Conservation (phyloP, 2,329 filamentous ascomycete genomes). For the Coleophoma cylindrospora region DNA sequence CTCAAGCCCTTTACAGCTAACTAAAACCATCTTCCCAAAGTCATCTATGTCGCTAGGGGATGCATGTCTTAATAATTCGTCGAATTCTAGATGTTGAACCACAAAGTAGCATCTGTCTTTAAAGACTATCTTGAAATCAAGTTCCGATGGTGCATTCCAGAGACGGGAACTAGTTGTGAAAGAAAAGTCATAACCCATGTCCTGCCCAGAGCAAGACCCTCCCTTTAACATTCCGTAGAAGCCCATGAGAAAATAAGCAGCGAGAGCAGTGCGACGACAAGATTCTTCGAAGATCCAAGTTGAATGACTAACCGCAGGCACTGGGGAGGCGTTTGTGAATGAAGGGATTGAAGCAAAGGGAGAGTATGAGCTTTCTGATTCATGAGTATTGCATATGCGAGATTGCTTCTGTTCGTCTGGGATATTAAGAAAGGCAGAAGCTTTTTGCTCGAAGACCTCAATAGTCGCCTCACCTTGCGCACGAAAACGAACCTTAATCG, state of each 20-base stretch:
- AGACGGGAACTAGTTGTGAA: neutral
- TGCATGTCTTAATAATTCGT: neutral
- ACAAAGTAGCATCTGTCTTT: neutral
- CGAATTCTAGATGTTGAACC: neutral
- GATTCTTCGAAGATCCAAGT: neutral
- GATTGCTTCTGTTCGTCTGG: too few relatives aligned
- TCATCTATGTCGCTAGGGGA: neutral
- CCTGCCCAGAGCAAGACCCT: neutral
- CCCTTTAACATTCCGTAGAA: neutral
- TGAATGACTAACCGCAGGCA: neutral
- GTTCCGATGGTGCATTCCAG: neutral
- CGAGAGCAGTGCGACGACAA: constrained; percentile 30
- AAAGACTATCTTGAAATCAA: neutral
- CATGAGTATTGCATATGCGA: too few relatives aligned
- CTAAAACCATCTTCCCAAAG: neutral
- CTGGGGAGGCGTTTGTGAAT: too few relatives aligned
- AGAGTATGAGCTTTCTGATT: too few relatives aligned
- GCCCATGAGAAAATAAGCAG: constrained; percentile 38
- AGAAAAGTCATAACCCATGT: neutral
- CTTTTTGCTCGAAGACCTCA: neutral
- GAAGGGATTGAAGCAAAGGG: too few relatives aligned
- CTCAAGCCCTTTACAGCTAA: neutral
- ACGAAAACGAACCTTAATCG: neutral
- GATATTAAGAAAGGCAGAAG: too few relatives aligned
- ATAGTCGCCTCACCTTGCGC: neutral